A percentile compares a stretch with the other conserved stretches of the same genome.
These are phyloP conservation scores for Rhodosporidiobolus odoratus DNA, from an alignment of 768 basidiomycete species.

Conservation along the genomic window DNA sequence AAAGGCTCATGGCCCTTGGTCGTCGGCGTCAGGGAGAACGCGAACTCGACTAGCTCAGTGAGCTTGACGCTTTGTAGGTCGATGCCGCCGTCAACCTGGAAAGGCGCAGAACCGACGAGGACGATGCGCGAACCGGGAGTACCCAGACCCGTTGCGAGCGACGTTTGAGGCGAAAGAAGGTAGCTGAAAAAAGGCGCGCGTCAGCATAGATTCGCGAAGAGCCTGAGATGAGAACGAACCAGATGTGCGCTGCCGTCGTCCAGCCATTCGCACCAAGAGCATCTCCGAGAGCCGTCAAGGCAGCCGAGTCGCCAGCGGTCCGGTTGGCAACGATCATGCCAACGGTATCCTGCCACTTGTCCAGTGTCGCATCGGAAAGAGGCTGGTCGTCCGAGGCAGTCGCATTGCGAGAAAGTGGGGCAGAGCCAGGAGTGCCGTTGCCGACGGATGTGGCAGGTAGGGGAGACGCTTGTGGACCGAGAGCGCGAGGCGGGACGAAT, in stretches of 20 bases:
- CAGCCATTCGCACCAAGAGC: constrained; percentile 66
- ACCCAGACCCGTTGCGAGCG: constrained; percentile 66
- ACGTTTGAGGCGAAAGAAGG: constrained; percentile 75
- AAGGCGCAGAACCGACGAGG: constrained; percentile 60
- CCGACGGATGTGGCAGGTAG: constrained; percentile 13
- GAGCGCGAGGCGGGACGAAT: constrained; percentile 57
- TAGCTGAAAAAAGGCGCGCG: constrained; percentile 55
- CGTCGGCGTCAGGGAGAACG: constrained; percentile 55
- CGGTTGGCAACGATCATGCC: constrained; percentile 73
- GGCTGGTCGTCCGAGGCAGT: constrained; percentile 54
- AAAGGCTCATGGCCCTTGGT: constrained; percentile 82
- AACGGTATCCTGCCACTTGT: constrained; percentile 77
- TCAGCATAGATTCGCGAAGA: background rate
- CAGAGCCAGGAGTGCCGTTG: background rate
- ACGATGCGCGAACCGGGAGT: constrained; percentile 62
- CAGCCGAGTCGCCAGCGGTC: constrained; percentile 61
- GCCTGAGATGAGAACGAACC: constrained; percentile 56
- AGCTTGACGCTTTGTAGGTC: constrained; percentile 73
- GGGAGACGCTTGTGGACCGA: constrained; percentile 6
- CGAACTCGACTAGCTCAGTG: constrained; percentile 88
- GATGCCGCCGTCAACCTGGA: constrained; percentile 51
- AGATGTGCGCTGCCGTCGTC: constrained; percentile 81
- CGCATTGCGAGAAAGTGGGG: constrained; percentile 55
- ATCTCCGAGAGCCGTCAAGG: constrained; percentile 78
- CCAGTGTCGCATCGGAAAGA: constrained; percentile 61